Evolutionary conservation across 2,329 filamentous ascomycete species (phyloP).

Genomic region (Arthrobotrys entomopaga): DNA sequence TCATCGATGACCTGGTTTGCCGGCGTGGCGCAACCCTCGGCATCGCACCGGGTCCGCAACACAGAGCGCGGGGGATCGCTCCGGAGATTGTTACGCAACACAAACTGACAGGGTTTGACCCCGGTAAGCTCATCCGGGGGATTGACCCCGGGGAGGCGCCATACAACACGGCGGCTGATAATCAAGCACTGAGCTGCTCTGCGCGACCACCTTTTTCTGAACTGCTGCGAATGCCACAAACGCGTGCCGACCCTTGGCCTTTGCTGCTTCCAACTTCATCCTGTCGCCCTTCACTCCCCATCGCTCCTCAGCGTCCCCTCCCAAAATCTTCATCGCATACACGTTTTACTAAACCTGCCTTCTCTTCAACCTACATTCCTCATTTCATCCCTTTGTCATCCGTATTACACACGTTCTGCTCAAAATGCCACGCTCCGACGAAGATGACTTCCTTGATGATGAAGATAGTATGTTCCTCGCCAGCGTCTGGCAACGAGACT

Average conservation of each 20-base stretch:
- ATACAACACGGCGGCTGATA: neutral
- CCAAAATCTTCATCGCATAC: conserved; percentile 66
- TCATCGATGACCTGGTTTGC: neutral
- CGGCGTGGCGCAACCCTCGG: neutral
- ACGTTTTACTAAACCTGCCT: conserved; percentile 61
- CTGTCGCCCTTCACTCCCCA: conserved; percentile 28
- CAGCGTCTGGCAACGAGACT: neutral
- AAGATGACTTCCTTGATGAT: conserved; percentile 48
- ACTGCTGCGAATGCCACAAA: conserved; percentile 3
- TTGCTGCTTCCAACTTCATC: conserved; percentile 14
- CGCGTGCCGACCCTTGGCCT: conserved; percentile 26
- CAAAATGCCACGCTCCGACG: conserved; percentile 52
- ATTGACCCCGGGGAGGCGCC: neutral
- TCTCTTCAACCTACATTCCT: neutral
- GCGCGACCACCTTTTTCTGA: conserved; percentile 29
- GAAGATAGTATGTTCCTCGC: conserved; percentile 40
- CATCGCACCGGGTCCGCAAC: no score
- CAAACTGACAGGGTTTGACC: no score
- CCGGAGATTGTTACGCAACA: neutral
- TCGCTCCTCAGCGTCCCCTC: conserved; percentile 59
- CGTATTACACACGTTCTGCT: neutral
- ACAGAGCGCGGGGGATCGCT: no score
- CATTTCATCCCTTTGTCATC: neutral
- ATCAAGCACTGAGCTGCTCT: neutral
- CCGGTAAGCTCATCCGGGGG: no score